These are phyloP conservation scores for Neofusicoccum umdonicola DNA, from an alignment of 2,329 filamentous ascomycete species.

Conservation along the genomic window DNA sequence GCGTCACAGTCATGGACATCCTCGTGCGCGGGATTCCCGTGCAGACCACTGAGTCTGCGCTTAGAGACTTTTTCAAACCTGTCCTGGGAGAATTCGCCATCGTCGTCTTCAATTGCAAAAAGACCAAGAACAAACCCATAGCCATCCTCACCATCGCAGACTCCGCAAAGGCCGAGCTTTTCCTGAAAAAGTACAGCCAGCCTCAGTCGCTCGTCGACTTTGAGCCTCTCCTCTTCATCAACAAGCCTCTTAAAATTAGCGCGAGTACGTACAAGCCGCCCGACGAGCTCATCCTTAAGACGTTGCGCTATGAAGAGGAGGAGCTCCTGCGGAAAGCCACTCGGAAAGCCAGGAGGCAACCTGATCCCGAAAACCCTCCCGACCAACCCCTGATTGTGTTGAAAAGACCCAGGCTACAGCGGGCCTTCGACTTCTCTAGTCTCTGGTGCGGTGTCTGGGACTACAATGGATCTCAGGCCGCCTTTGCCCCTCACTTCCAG, in stretches of 20 bases:
- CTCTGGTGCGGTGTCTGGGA: conserved; percentile 44
- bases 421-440: conserved; percentile 26
- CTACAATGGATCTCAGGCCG: conserved; percentile 32
- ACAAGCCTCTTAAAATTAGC: conserved; percentile 20
- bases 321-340: background rate
- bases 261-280: conserved; percentile 24
- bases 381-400: background rate
- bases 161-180: conserved; percentile 38
- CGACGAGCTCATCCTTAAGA: conserved; percentile 26
- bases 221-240: conserved; percentile 3
- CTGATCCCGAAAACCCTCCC: background rate
- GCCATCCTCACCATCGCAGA: conserved; percentile 50
- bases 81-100: conserved; percentile 41
- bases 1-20: conserved; percentile 44
- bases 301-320: conserved; percentile 26
- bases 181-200: conserved; percentile 39
- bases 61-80: conserved; percentile 41
- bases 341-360: background rate
- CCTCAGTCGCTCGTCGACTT: conserved; percentile 20
- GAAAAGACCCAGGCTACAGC: background rate
- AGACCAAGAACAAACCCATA: conserved; percentile 39
- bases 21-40: conserved; percentile 44
- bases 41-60: conserved; percentile 41
- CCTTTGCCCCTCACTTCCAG: conserved; percentile 42
- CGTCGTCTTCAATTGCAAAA: conserved; percentile 44